These are phyloP conservation scores for Colletotrichum sp. DNA, from an alignment of 2,329 filamentous ascomycete species.

Conservation along the genomic window DNA sequence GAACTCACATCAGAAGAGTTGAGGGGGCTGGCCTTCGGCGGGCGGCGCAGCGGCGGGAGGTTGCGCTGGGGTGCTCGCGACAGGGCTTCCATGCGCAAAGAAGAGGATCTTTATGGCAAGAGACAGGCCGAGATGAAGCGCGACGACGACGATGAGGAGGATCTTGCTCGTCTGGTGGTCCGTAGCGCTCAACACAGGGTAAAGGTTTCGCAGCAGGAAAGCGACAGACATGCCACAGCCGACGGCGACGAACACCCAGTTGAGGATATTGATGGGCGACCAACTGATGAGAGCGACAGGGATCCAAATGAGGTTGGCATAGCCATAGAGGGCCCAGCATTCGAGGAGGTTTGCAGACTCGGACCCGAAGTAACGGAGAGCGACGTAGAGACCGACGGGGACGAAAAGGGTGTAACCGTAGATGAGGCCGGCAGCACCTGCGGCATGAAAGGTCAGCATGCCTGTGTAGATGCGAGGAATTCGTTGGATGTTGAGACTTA, in stretches of 20 bases:
- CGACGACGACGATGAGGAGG: conserved; percentile 81
- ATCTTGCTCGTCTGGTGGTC: conserved; percentile 91
- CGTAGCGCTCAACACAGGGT: conserved; percentile 89
- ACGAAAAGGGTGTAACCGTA: conserved; percentile 95
- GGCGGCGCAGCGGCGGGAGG: conserved; percentile 7
- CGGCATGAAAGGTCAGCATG: neutral
- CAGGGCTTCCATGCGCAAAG: conserved; percentile 80
- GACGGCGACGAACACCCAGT: conserved; percentile 91
- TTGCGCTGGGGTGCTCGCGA: conserved; percentile 9
- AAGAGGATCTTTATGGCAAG: conserved; percentile 96
- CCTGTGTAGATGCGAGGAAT: neutral
- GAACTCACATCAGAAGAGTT: neutral
- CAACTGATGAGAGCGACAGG: conserved; percentile 90
- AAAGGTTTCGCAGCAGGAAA: conserved; percentile 85
- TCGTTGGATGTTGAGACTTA: conserved; percentile 36
- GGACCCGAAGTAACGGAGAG: conserved; percentile 93
- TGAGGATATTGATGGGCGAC: conserved; percentile 83
- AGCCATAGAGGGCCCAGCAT: conserved; percentile 95
- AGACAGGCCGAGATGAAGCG: conserved; percentile 85
- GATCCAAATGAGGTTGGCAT: conserved; percentile 97
- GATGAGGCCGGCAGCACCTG: conserved; percentile 84
- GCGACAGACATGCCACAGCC: conserved; percentile 83
- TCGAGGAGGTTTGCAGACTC: conserved; percentile 92
- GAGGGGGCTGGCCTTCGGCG: conserved; percentile 11
- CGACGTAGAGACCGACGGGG: conserved; percentile 83